Evolutionary conservation across 371 early-diverging fungal species (phyloP), one percentile per base, ranked within the genome.

Genomic region (Massospora cicadina): DNA sequence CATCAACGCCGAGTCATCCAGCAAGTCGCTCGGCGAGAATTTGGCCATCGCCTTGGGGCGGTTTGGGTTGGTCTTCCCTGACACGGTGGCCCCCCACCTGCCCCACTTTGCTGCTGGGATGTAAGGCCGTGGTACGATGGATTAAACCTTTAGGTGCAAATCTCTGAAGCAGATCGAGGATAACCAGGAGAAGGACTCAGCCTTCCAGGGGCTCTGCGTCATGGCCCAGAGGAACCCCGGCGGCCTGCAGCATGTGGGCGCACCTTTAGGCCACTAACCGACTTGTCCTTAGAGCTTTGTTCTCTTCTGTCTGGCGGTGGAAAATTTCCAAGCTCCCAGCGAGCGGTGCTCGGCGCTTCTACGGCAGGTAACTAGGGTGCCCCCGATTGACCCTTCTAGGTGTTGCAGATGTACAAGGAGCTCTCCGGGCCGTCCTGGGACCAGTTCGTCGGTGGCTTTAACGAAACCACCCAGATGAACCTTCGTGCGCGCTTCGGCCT

Each of bases 31-130:
- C 32, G 75, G 81, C 55, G 96, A 97, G 71, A 97, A 97, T 73
- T 87, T 90, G 0, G 95, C 94, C 25, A 93, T 97, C 67, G 89
- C 95, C 25, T 81, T 94, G 58, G 95, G 96, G 25, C 86, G 98
- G 54, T 71, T 97, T 29, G 95, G 95, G 21, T 70, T 84, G 23
- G 87, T 88, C 1, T 84, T 81, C 71, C 91, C 98, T n/a, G 74
- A 75, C 25, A 61, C 82, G 25, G 86, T 94, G 27, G 86, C 90
- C 62, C 86, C 85, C 59, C 84, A 87, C 64, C 78, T 90, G 30
- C 83, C 82, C 64, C 68, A 73, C 24, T 91, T 92, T 71, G 79
- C 81, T 12, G 77, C 81, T 66, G 77, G 80, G 12, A 70, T 63
- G 53, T n/a, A 59, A 59, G 27, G 1, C 1, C 33, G n/a, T 32